Percentiles rank a stretch among this genome's conserved stretches.
These are phyloP conservation scores for Eucalyptus regnans DNA, from an alignment of 345 rosid genomes.

Conservation along the genomic window DNA sequence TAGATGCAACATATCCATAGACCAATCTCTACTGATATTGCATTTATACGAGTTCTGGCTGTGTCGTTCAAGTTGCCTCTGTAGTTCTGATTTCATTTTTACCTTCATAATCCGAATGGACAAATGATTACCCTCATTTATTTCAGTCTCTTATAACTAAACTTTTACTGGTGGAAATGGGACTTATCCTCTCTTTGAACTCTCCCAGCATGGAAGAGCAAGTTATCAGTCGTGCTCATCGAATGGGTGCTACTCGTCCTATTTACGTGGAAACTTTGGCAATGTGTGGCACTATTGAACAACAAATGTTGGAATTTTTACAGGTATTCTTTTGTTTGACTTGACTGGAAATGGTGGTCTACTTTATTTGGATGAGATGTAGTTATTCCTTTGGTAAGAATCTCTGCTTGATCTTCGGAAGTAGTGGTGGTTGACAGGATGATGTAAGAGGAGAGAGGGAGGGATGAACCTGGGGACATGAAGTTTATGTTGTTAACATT, in stretches of 20 bases:
- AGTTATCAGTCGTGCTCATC: slow-evolving; percentile 87
- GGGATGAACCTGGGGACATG: not conserved
- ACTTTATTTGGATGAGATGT: not conserved
- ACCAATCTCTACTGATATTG: not conserved
- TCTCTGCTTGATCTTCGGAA: not conserved
- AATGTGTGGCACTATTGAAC: slow-evolving; percentile 89
- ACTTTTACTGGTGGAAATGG: not conserved
- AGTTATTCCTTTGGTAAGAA: not conserved
- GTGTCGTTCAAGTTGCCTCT: not conserved
- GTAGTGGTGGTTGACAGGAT: not conserved
- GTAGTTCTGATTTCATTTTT: not conserved
- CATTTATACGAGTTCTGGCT: not conserved
- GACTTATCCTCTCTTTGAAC: not conserved
- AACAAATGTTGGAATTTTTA: slow-evolving; percentile 81
- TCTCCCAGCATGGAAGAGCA: slow-evolving; percentile 84
- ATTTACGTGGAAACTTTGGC: slow-evolving; percentile 78
- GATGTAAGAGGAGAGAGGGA: not conserved
- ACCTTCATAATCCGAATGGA: not conserved
- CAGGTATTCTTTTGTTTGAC: slow-evolving; percentile 28
- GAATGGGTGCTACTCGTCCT: slow-evolving; percentile 91
- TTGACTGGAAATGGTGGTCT: not conserved
- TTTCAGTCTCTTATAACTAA: not conserved
- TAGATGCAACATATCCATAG: not conserved
- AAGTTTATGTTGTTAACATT: not conserved
- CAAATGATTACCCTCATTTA: not conserved